Percentiles rank a stretch among this genome's conserved stretches.
These are phyloP conservation scores for Pyricularia sp. DNA, from an alignment of 2,329 filamentous ascomycete genomes.

Conservation along the genomic window DNA sequence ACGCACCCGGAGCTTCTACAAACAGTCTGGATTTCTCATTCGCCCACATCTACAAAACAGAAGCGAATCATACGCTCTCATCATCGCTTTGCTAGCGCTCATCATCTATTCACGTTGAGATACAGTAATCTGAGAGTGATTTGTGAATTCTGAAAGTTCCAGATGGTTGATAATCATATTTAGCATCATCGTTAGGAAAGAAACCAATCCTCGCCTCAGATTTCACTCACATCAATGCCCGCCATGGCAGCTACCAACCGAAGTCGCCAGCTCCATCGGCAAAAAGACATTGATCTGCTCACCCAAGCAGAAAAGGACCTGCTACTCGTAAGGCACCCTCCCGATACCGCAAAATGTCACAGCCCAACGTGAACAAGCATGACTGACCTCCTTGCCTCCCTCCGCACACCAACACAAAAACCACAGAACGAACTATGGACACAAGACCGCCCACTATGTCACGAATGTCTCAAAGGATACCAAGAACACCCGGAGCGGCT, in stretches of 20 bases:
- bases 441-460: constrained; percentile 3
- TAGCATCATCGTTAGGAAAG: background rate
- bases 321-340: background rate
- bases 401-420: background rate
- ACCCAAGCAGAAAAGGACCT: background rate
- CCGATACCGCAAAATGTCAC: background rate
- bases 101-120: background rate
- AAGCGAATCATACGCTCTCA: background rate
- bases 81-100: background rate
- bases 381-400: background rate
- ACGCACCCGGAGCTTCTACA: background rate
- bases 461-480: background rate
- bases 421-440: background rate
- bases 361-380: background rate
- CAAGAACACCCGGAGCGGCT: background rate
- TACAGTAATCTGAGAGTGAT: background rate
- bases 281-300: background rate
- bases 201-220: background rate
- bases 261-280: background rate
- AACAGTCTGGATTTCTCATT: background rate
- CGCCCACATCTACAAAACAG: background rate
- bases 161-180: background rate
- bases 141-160: background rate
- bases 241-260: background rate
- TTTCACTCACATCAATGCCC: background rate